Conservation (phyloP, 1,284 basidiomycete genomes). For the Ganoderma lucidum region DNA sequence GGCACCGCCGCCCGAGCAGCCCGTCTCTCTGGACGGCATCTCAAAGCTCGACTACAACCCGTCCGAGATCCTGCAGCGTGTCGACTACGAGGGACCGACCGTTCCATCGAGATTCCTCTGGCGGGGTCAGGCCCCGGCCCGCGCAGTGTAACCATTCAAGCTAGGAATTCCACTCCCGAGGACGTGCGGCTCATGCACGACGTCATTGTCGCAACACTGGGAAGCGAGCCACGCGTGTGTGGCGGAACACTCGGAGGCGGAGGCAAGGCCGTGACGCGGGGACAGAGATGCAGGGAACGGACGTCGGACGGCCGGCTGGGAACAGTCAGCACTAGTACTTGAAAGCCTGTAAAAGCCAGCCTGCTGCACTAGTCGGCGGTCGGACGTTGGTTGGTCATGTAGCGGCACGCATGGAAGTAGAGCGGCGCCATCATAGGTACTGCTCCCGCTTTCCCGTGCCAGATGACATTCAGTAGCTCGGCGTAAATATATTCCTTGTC, state of each 20-base stretch:
- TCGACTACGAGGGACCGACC: constrained; percentile 13
- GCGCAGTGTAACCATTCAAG: constrained; percentile 3
- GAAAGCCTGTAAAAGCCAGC: neutral
- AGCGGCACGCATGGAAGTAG: neutral
- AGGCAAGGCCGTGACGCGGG: neutral
- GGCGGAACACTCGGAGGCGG: neutral
- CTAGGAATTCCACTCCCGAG: neutral
- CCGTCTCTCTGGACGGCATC: constrained; percentile 2
- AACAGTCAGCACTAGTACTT: too few relatives aligned
- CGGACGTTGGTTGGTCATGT: too few relatives aligned
- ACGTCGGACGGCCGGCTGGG: neutral
- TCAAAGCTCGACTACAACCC: neutral
- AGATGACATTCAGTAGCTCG: neutral
- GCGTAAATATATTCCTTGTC: neutral
- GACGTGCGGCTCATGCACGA: too few relatives aligned
- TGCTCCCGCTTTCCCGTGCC: neutral
- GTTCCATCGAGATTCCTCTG: constrained; percentile 14
- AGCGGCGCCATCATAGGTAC: neutral
- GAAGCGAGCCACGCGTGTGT: too few relatives aligned
- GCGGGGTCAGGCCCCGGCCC: neutral
- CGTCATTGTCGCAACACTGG: too few relatives aligned
- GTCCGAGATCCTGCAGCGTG: neutral
- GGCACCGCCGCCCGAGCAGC: neutral
- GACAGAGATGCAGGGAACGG: neutral
- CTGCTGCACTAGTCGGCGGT: neutral